Conservation (phyloP, 495 filamentous ascomycete species). For the Talaromyces adpressus region DNA sequence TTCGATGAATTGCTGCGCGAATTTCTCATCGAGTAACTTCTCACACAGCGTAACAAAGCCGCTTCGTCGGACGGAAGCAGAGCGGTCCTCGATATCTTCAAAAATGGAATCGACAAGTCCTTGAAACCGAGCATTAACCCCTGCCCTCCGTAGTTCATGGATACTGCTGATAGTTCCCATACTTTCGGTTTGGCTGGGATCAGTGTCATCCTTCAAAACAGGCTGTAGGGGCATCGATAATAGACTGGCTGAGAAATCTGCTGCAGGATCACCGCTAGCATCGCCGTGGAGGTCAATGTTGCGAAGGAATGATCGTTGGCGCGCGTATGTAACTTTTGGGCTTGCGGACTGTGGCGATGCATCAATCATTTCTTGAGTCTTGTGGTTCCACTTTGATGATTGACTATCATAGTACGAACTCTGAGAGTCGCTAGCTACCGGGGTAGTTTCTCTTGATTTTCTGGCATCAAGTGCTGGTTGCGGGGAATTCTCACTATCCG, state of each 20-base stretch:
- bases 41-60: slow-evolving; percentile 62
- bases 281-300: slow-evolving; percentile 23
- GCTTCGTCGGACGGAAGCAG: slow-evolving; percentile 39
- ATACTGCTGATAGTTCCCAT: slow-evolving; percentile 66
- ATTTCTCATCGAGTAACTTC: slow-evolving; percentile 61
- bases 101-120: slow-evolving; percentile 76
- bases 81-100: slow-evolving; percentile 66
- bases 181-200: slow-evolving; percentile 47
- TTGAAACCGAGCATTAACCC: slow-evolving; percentile 73
- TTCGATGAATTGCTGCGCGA: slow-evolving; percentile 65
- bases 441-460: background rate
- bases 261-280: slow-evolving; percentile 6
- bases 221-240: background rate
- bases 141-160: slow-evolving; percentile 83
- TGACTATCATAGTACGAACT: slow-evolving; percentile 8
- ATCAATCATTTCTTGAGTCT: background rate
- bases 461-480: background rate
- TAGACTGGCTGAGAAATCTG: background rate
- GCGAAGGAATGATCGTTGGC: slow-evolving; percentile 52
- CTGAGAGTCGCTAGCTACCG: slow-evolving; percentile 2
- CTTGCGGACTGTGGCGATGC: slow-evolving; percentile 22
- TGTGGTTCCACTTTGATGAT: slow-evolving; percentile 5
- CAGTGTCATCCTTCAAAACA: slow-evolving; percentile 11
- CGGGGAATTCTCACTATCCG: background rate
- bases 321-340: slow-evolving; percentile 54